These are phyloP conservation scores for Lasiosphaeris hirsuta DNA, from an alignment of 495 filamentous ascomycete species.

Conservation along the genomic window DNA sequence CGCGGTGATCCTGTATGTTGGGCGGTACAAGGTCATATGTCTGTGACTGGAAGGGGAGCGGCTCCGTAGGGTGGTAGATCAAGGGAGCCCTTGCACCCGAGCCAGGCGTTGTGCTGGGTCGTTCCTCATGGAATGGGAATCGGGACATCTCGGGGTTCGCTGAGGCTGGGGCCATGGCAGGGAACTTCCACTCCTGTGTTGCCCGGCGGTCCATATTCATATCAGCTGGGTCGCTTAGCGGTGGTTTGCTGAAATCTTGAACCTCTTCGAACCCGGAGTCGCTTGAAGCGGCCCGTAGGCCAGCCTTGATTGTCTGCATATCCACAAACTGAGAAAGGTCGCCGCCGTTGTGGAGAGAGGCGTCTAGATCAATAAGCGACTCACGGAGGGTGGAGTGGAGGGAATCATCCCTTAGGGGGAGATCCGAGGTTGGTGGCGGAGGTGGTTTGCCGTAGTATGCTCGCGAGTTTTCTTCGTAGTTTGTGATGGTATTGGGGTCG, in stretches of 20 bases:
- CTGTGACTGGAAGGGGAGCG: constrained; percentile 41
- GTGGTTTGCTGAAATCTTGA: constrained; percentile 43
- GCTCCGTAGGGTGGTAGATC: constrained; percentile 50
- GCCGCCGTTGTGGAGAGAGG: constrained; percentile 40
- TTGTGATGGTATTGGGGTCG: constrained; percentile 54
- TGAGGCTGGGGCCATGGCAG: constrained; percentile 48
- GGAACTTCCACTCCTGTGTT: constrained; percentile 63
- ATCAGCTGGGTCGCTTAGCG: constrained; percentile 50
- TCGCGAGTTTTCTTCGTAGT: constrained; percentile 54
- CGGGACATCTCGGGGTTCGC: constrained; percentile 49
- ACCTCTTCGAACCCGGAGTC: constrained; percentile 42
- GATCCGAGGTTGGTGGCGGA: constrained; percentile 46
- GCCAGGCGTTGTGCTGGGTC: constrained; percentile 15
- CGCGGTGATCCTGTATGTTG: constrained; percentile 30
- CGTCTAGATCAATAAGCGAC: constrained; percentile 58
- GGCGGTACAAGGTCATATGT: constrained; percentile 35
- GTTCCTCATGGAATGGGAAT: constrained; percentile 43
- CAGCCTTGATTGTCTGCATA: constrained; percentile 57
- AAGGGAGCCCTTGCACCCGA: constrained; percentile 41
- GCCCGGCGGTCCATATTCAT: constrained; percentile 43
- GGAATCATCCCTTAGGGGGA: constrained; percentile 52
- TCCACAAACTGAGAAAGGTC: constrained; percentile 54
- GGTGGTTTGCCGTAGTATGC: constrained; percentile 44
- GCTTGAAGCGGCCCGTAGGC: constrained; percentile 36
- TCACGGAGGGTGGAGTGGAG: constrained; percentile 49